These are phyloP conservation scores for Megacollybia marginata DNA, from an alignment of 768 basidiomycete species.

Conservation along the genomic window DNA sequence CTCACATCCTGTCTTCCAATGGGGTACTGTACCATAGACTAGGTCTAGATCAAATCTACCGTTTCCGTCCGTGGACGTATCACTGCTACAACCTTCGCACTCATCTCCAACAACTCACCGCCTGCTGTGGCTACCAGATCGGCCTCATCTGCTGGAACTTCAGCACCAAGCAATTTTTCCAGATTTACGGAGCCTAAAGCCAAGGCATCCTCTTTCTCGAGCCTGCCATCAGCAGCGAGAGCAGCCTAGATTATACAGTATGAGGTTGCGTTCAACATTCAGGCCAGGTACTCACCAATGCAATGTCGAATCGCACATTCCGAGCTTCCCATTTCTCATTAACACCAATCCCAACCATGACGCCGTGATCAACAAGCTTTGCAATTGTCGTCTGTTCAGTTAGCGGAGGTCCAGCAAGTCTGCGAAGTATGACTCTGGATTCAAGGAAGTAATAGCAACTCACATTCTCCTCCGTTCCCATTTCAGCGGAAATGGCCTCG, in stretches of 20 bases:
- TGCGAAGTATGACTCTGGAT: slow-evolving; percentile 9
- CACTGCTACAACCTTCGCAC: slow-evolving; percentile 43
- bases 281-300: slow-evolving; percentile 52
- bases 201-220: slow-evolving; percentile 35
- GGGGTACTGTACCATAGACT: too few relatives aligned
- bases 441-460: slow-evolving; percentile 13
- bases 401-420: slow-evolving; percentile 70
- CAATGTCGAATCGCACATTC: slow-evolving; percentile 72
- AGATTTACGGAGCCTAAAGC: slow-evolving; percentile 42
- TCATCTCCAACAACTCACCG: slow-evolving; percentile 42
- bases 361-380: slow-evolving; percentile 56
- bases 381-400: slow-evolving; percentile 47
- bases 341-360: slow-evolving; percentile 64
- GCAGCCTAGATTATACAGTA: slow-evolving; percentile 27
- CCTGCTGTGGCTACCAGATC: slow-evolving; percentile 55
- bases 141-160: slow-evolving; percentile 21
- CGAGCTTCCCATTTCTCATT: slow-evolving; percentile 64
- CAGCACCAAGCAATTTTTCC: slow-evolving; percentile 30
- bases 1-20: too few relatives aligned
- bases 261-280: background rate
- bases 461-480: slow-evolving; percentile 73
- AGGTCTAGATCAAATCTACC: too few relatives aligned
- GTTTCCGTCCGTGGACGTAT: slow-evolving; percentile 13
- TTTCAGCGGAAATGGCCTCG: slow-evolving; percentile 59
- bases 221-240: slow-evolving; percentile 31